Evolutionary conservation across 2,329 filamentous ascomycete species (phyloP), one percentile per base, ranked within the genome.

Genomic region (Ascochyta pisi): DNA sequence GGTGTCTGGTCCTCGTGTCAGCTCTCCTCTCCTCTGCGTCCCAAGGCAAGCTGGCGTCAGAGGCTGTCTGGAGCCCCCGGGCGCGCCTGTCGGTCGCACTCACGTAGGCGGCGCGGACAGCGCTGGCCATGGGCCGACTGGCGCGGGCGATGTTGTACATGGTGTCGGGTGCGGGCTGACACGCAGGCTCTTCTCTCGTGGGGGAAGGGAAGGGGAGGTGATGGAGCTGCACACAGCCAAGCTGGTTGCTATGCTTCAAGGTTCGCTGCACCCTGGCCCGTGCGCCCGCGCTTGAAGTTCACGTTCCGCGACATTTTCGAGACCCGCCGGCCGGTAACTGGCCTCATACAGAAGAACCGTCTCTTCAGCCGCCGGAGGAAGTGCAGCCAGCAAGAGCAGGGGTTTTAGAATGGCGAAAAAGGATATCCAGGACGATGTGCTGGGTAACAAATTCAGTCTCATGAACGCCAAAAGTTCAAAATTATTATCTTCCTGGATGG

Each of bases 101-200:
- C 81, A 93, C 92, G 83, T 87, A 89, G 78, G 86, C 86, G 77
- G 89, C 86, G 79, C 87, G 88, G 78, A 96, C 79, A 79, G 89
- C 90, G 81, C 90, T 87, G 77, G 89, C 87, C 81, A 94, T 82
- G 77, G 89, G 89, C 79, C 89, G 86, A 41, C 54, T 57, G 66
- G 67, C 70, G 82, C 92, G 89, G 77, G 89, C 89, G 77, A 96
- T 82, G 81, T 89, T 95, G 84, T 92, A 96, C 92, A 96, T 97
- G 73, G 71, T 85, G 79, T 69, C 71, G 75, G 59, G 60, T 19
- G 19, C 53, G 61, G 44, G 56, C 50, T 68, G 68, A 71, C 66
- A 68, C 66, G 62, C 61, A 59, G 62, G 50, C 51, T 37, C 50
- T 39, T 50, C 46, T 56, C 35, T 42, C 46, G 50, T 43, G 48